Percentiles rank a stretch among this genome's conserved stretches.
Evolutionary conservation across 805 yeast genomes (phyloP).

Genomic region (Ogataea wickerhamii): DNA sequence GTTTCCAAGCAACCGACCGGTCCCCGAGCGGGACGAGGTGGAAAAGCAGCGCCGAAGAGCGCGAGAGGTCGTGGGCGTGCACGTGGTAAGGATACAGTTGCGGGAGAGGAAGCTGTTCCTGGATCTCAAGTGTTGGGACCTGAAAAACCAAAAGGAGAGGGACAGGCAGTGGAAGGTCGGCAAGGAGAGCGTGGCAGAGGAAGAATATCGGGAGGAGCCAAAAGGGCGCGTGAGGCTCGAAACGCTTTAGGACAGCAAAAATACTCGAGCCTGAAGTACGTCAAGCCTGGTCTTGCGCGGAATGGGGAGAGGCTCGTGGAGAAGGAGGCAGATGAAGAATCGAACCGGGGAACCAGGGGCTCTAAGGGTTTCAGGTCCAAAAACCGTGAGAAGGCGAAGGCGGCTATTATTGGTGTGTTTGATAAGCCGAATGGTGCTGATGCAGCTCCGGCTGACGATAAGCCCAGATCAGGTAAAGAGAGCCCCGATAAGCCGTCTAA

Average conservation of each 20-base stretch:
- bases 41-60: not conserved
- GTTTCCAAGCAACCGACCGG: not conserved
- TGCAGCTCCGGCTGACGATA: slow-evolving; percentile 2
- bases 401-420: no score
- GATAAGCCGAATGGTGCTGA: slow-evolving; percentile 6
- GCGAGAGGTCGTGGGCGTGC: slow-evolving; percentile 2
- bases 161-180: not conserved
- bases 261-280: slow-evolving; percentile 20
- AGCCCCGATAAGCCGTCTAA: no score
- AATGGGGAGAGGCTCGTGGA: slow-evolving; percentile 5
- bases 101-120: not conserved
- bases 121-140: not conserved
- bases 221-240: slow-evolving; percentile 3
- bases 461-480: no score
- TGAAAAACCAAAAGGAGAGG: not conserved
- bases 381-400: not conserved
- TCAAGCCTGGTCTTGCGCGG: slow-evolving; percentile 23
- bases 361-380: no score
- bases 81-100: not conserved
- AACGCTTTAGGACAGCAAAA: slow-evolving; percentile 5
- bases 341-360: slow-evolving; percentile 12
- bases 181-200: not conserved
- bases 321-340: slow-evolving; percentile 4
- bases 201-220: slow-evolving; percentile 1
- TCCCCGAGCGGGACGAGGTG: not conserved